Percentiles rank a stretch among this genome's conserved stretches.
Conservation (phyloP, 1,284 basidiomycete genomes). For the Takashimella koratensis region DNA sequence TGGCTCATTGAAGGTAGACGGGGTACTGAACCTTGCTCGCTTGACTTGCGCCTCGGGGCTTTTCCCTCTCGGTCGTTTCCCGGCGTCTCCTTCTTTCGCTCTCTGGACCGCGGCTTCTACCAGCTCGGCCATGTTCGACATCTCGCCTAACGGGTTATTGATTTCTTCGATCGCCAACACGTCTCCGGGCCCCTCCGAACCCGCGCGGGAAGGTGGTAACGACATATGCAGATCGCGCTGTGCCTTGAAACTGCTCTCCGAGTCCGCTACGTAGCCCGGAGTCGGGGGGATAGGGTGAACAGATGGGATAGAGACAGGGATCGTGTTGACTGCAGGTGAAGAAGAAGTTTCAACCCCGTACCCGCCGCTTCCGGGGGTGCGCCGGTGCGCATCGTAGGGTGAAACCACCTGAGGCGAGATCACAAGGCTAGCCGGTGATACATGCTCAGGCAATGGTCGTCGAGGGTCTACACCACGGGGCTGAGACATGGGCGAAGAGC, state of each 20-base stretch:
- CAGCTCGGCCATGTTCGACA: slow-evolving; percentile 20
- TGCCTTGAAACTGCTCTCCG: not conserved
- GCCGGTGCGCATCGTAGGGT: not conserved
- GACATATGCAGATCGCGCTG: not conserved
- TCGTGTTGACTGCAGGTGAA: not conserved
- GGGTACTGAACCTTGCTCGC: not conserved
- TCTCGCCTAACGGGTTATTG: slow-evolving; percentile 17
- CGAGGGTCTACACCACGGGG: not conserved
- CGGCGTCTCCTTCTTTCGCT: slow-evolving; percentile 9
- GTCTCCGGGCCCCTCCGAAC: slow-evolving; percentile 8
- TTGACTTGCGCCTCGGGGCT: not conserved
- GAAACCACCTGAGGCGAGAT: not conserved
- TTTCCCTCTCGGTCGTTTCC: slow-evolving; percentile 5
- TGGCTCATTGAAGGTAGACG: not conserved
- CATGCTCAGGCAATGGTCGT: not conserved
- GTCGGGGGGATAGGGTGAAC: not conserved
- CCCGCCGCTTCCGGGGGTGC: not conserved
- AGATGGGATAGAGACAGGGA: slow-evolving; percentile 1
- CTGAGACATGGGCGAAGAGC: not conserved
- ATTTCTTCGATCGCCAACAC: slow-evolving; percentile 15
- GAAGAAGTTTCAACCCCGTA: not conserved
- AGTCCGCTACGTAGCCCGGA: not conserved
- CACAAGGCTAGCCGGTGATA: too few relatives aligned
- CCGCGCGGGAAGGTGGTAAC: not conserved
- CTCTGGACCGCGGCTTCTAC: slow-evolving; percentile 17